Base-by-base conservation (phyloP, 768 basidiomycete genomes). In the Peribolospora kevripleyi region DNA sequence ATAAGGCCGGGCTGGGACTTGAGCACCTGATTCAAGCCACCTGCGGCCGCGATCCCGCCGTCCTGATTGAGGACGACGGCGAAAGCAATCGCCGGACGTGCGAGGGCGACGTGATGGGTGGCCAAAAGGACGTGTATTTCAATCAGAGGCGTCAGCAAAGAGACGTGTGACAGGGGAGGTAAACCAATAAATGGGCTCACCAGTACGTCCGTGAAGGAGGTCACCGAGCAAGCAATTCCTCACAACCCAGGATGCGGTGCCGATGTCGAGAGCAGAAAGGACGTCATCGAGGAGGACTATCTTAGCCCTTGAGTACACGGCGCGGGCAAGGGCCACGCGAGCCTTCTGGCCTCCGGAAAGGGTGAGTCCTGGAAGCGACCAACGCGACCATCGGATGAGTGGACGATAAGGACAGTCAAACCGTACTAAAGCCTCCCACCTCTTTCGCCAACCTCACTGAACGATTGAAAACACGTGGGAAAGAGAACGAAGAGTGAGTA, bases 101-200 rank as follows among this genome's bases (percentile, higher is more conserved):
- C 86, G 2, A 97, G 72, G 61, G 87, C 82, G 14, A 90, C 81
- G 62, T 93, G 87, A 62, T 98, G 93, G 4, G 90, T 91, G 50
- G 88, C 85, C 14, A 97, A 73, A 40, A 95, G 72, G 50, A 87
- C 68, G 0, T 25, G 25, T 25, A 25, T 25, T 25, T 25, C 25
- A 25, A 25, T 25, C 25, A 25, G 25, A 25, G 25, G 25, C 25
- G 25, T 25, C 25, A 25, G 25, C 25, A 25, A 25, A 25, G 25
- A 25, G 25, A 25, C 1, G 25, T 25, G 25, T 25, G 25, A 25
- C 25, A 25, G 1, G 25, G 25, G 25, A 25, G 25, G 25, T 25
- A 25, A 25, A 25, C 25, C 25, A 25, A 25, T 1, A 25, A 25
- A 25, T 25, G 25, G 25, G 1, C 25, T 25, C 25, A 25, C 25